A percentile compares a stretch with the other conserved stretches of the same genome.
Conservation (phyloP, 345 rosid species). For the Limnanthes douglasii region DNA sequence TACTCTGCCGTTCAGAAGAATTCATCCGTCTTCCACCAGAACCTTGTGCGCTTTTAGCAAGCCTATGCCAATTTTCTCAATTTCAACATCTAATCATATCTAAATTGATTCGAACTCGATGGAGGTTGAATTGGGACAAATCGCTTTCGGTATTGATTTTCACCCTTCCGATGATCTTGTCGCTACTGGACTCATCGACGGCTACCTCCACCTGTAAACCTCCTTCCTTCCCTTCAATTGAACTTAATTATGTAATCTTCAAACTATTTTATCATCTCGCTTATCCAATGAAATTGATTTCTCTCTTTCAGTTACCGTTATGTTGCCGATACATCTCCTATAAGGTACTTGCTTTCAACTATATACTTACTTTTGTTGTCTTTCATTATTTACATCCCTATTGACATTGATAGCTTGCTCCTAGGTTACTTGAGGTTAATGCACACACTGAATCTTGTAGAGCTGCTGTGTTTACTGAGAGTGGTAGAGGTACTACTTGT, state of each 20-base stretch:
- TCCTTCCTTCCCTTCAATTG: background rate
- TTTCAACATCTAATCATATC: no score
- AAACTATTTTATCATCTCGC: background rate
- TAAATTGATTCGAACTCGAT: no score
- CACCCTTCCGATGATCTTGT: conserved; percentile 58
- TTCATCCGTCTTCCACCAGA: no score
- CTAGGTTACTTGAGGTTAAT: conserved; percentile 29
- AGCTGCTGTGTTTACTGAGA: conserved; percentile 51
- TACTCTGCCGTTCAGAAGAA: no score
- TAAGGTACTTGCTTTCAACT: conserved; percentile 34
- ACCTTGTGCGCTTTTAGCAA: no score
- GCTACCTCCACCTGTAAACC: conserved; percentile 55
- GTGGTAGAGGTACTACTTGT: conserved; percentile 33
- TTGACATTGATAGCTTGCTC: background rate
- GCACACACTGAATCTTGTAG: conserved; percentile 62
- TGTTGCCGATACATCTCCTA: conserved; percentile 24
- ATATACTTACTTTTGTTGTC: no score
- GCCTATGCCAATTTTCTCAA: no score
- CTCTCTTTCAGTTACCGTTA: conserved; percentile 44
- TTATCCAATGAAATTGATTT: no score
- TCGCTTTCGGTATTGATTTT: conserved; percentile 66
- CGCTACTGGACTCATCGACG: conserved; percentile 59
- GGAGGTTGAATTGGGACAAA: conserved; percentile 64
- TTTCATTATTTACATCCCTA: background rate
- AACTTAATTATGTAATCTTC: no score